phyloP scores from a whole-genome alignment of 2,329 filamentous ascomycete species.

The Rhynchosporium agropyri region DNA sequence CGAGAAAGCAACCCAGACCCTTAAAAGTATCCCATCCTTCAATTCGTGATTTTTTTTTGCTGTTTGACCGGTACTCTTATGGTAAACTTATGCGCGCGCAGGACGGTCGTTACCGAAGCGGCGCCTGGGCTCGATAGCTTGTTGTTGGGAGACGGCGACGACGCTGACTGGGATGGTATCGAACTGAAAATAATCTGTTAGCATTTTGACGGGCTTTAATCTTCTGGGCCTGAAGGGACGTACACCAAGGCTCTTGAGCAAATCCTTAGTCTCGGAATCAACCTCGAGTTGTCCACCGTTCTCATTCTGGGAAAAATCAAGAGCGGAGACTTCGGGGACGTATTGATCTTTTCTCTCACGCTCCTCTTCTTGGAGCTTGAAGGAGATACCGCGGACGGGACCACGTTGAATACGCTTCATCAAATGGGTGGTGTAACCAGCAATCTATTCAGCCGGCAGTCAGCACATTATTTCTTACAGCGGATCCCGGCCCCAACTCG shows the following conservation, averaged over 20 bases:
- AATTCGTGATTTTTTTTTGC: conserved; percentile 14
- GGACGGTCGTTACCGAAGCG: conserved; percentile 69
- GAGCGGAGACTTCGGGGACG: conserved; percentile 96
- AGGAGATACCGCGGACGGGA: conserved; percentile 99
- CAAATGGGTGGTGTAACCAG: conserved; percentile 96
- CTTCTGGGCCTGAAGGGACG: conserved; percentile 48
- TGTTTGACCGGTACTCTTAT: neutral
- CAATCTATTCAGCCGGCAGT: conserved; percentile 62
- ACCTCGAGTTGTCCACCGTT: conserved; percentile 84
- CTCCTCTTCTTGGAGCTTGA: conserved; percentile 99
- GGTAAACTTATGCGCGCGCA: conserved; percentile 47
- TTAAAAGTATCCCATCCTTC: conserved; percentile 19
- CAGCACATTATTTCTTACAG: neutral
- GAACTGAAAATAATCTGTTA: conserved; percentile 65
- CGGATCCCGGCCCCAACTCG: neutral
- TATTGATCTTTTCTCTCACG: conserved; percentile 99
- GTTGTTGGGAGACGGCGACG: conserved; percentile 84
- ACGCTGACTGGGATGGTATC: conserved; percentile 98
- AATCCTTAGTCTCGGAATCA: conserved; percentile 97
- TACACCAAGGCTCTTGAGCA: conserved; percentile 98
- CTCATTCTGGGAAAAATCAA: conserved; percentile 97
- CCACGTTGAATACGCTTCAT: conserved; percentile 99
- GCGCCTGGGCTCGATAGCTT: conserved; percentile 79
- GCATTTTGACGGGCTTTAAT: conserved; percentile 18
- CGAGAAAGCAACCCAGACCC: conserved; percentile 15